A percentile compares a stretch with the other conserved stretches of the same genome.
Evolutionary conservation across 2,329 filamentous ascomycete species (phyloP).

Genomic region (Fusarium vanettenii): DNA sequence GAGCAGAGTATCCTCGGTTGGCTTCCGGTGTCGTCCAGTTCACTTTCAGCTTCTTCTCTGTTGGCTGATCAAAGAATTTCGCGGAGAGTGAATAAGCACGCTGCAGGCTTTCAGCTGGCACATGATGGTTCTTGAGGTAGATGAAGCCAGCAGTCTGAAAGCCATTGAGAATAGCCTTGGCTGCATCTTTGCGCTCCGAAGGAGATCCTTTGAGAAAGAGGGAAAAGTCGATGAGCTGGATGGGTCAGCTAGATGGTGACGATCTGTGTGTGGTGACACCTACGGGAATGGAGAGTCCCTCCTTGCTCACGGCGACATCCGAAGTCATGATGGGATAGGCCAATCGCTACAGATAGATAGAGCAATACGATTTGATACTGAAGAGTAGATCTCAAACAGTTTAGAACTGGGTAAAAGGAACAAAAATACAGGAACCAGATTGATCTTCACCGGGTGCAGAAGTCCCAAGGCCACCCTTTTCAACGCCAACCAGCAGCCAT

Average conservation of each 20-base stretch:
- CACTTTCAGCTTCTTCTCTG: slow-evolving; percentile 71
- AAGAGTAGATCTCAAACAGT: not conserved
- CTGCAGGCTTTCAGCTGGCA: slow-evolving; percentile 68
- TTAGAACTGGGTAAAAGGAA: not conserved
- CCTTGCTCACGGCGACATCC: slow-evolving; percentile 60
- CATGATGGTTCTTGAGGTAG: slow-evolving; percentile 84
- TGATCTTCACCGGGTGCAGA: not conserved
- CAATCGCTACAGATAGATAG: not conserved
- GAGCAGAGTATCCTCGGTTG: slow-evolving; percentile 79
- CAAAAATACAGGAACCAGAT: not conserved
- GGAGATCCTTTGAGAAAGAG: slow-evolving; percentile 74
- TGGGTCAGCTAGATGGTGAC: not conserved
- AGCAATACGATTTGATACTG: not conserved
- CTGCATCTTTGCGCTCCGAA: slow-evolving; percentile 71
- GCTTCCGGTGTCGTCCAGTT: slow-evolving; percentile 78
- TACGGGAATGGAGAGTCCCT: slow-evolving; percentile 68
- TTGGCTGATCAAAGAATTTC: slow-evolving; percentile 75
- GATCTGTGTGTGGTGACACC: slow-evolving; percentile 27
- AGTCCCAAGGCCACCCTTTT: not conserved
- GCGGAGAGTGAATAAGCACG: slow-evolving; percentile 75
- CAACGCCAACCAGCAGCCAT: not conserved
- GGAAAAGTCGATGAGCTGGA: slow-evolving; percentile 68
- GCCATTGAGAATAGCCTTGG: slow-evolving; percentile 78
- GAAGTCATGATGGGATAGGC: slow-evolving; percentile 38
- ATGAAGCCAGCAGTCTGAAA: slow-evolving; percentile 92